phyloP scores from a whole-genome alignment of 2,329 filamentous ascomycete species.

The Pseudocercospora musae region DNA sequence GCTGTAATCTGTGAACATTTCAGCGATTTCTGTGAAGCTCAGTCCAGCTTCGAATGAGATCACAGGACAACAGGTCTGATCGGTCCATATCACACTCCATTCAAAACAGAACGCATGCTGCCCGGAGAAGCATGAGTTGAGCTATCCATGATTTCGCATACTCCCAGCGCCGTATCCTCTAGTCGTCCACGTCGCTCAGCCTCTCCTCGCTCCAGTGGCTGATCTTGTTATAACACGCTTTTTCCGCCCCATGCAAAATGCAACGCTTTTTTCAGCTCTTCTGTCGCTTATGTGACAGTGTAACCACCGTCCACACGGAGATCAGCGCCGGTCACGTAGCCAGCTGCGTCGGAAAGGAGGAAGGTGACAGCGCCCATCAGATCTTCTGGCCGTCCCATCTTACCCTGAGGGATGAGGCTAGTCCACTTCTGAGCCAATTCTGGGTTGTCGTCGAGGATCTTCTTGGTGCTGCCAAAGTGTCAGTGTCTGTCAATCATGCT shows the following conservation, averaged over 20 bases:
- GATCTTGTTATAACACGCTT: not conserved
- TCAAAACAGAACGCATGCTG: not conserved
- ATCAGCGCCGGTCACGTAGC: conserved; percentile 61
- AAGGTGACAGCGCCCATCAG: conserved; percentile 91
- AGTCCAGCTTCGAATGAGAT: not conserved
- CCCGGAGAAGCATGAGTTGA: not conserved
- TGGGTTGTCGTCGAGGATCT: conserved; percentile 91
- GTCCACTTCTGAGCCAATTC: conserved; percentile 89
- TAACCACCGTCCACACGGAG: conserved; percentile 44
- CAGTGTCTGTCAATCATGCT: conserved; percentile 5
- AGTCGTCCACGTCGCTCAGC: not conserved
- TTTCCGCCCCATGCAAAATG: not conserved
- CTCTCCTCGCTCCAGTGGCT: not conserved
- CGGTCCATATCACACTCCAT: not conserved
- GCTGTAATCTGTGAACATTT: not conserved
- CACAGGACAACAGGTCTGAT: not conserved
- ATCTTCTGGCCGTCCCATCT: conserved; percentile 89
- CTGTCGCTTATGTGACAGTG: conserved; percentile 37
- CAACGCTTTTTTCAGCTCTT: not conserved
- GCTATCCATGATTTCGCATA: not conserved
- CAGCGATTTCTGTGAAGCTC: not conserved
- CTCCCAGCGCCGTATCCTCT: not conserved
- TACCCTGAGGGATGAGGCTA: conserved; percentile 84
- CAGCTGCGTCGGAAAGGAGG: conserved; percentile 73
- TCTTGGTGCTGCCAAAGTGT: conserved; percentile 65